A percentile compares a stretch with the other conserved stretches of the same genome.
phyloP scores from a whole-genome alignment of 805 yeast genomes.

The Alloascoidea africana region DNA sequence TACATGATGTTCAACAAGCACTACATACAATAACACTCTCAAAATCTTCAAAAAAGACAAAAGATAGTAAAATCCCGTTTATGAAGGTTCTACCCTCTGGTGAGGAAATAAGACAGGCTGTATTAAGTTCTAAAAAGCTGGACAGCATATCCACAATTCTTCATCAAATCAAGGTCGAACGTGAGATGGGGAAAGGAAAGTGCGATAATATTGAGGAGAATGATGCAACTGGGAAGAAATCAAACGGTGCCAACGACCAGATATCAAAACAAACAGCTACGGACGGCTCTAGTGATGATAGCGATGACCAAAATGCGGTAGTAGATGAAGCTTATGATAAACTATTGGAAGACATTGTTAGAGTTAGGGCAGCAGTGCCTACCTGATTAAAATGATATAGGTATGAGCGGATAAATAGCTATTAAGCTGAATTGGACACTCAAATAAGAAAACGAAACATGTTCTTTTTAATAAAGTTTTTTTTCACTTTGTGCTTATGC shows the following conservation, averaged over 20 bases:
- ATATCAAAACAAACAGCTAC: too few species aligned
- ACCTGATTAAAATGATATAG: too few species aligned
- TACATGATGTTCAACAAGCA: neutral
- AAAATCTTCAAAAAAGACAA: neutral
- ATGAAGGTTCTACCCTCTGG: constrained; percentile 35
- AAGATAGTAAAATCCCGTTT: constrained; percentile 9
- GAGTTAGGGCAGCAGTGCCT: constrained; percentile 42
- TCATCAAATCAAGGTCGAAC: neutral
- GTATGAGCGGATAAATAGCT: too few species aligned
- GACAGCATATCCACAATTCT: constrained; percentile 11
- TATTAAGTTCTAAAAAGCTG: constrained; percentile 63
- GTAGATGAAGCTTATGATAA: constrained; percentile 69
- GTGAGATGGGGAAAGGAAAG: neutral
- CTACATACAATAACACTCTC: neutral
- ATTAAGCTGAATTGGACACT: too few species aligned
- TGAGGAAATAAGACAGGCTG: constrained; percentile 28
- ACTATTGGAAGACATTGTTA: constrained; percentile 49
- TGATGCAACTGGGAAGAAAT: neutral
- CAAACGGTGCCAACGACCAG: constrained; percentile 4
- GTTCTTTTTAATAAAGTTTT: too few species aligned
- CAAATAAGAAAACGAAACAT: too few species aligned
- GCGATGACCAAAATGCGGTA: constrained; percentile 15
- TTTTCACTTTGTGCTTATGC: too few species aligned
- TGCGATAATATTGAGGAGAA: neutral
- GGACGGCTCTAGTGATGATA: constrained; percentile 9